Evolutionary conservation across 257 asterid species (phyloP), one percentile per base, ranked within the genome.

Genomic region (Craterostigma plantagineum): DNA sequence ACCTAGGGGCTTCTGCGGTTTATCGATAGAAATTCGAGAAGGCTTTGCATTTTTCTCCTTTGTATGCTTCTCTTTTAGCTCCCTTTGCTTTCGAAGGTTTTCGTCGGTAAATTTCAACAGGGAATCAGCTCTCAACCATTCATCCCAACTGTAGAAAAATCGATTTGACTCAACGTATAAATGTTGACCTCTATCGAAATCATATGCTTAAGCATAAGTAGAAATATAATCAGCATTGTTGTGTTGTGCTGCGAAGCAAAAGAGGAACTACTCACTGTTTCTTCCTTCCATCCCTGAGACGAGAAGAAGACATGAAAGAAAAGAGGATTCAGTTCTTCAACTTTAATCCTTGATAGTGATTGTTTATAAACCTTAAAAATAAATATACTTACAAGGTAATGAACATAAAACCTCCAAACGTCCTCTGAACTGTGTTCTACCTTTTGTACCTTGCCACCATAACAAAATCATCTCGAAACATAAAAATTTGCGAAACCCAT

Each of bases 271-370:
- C 77, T 73, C 70, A 79, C 96, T 40, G 62, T 65, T 77, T 72
- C 40, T 59, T n/a, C n/a, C n/a, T n/a, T 84, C 92, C 96, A 76
- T 15, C 96, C 96, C 96, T 76, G n/a, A n/a, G n/a, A n/a, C n/a
- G 85, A 71, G 70, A 55, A 60, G 52, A 23, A 23, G 30, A 23
- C n/a, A n/a, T n/a, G n/a, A n/a, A n/a, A 23, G 6, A 23, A 2
- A 23, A 18, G 14, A 34, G 49, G 35, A 4, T 33, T 52, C 18
- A 14, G 39, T n/a, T n/a, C n/a, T n/a, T 34, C 33, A 8, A 36
- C 6, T 23, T 23, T n/a, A 23, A 2, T 23, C 30, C 30, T 23
- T 23, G 30, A 23, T 23, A 23, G 6, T 23, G 30, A 23, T 6
- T 23, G 30, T 23, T 23, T 23, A 23, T 23, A 6, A 23, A 23